Evolutionary conservation across 208 protist species (phyloP), one percentile per base, ranked within the genome.

Genomic region (Trypanosoma conorhini): DNA sequence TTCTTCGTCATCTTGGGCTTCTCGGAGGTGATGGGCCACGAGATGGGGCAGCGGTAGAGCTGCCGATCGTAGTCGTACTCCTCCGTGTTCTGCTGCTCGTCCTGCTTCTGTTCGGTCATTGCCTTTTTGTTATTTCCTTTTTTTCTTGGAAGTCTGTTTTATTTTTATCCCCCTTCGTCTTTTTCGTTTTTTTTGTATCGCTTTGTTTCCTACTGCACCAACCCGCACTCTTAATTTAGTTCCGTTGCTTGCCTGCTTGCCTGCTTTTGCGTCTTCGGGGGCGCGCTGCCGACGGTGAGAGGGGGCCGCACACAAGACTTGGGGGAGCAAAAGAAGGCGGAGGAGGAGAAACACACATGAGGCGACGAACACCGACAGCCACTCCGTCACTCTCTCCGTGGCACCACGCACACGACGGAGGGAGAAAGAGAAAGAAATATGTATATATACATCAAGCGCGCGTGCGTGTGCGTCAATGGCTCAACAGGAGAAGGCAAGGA

Each of bases 1-100:
- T 98, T 98, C 77, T 97, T 97, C 13, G 94, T 98, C 91, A 98
- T 95, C 78, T 98, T 98, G 28, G 94, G 89, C 74, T 94, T 94
- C 62, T 96, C 93, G 5, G 89, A 92, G 24, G 92, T 82, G 54
- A 96, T 67, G 38, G 93, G 93, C 84, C 85, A 94, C 28, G 93
- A 86, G 79, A 97, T 96, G 51, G 93, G 93, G 85, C 93, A 97
- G 56, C 90, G 86, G 80, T 97, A 97, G 30, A 97, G 81, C 79
- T 94, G 79, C n/a, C 92, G 83, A 75, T 97, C 92, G 77, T 95
- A 97, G 81, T 97, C 88, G 80, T 95, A 95, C 79, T 88, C 85
- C 74, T 92, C 85, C 12, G 70, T 63, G 51, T 68, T 56, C 35
- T 87, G 71, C 40, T 80, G 58, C 38, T 89, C 70, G 0, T 92